Evolutionary conservation across 495 filamentous ascomycete species (phyloP).

Genomic region (Cetradonia linearis): DNA sequence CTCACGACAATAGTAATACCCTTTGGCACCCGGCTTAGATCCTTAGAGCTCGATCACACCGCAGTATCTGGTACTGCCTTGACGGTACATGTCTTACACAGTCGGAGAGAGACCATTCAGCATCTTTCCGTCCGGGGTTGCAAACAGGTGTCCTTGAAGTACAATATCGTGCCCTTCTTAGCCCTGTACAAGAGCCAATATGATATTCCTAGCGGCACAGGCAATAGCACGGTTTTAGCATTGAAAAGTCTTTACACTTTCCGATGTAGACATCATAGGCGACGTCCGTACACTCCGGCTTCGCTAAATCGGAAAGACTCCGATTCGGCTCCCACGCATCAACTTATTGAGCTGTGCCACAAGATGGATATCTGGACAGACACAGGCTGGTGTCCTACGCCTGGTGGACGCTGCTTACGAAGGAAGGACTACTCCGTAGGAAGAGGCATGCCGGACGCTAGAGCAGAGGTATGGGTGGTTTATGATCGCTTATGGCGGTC

Average conservation of each 20-base stretch:
- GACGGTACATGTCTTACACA: slow-evolving; percentile 42
- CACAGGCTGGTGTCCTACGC: slow-evolving; percentile 54
- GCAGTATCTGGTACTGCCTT: slow-evolving; percentile 48
- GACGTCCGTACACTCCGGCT: slow-evolving; percentile 47
- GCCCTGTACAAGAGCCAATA: slow-evolving; percentile 39
- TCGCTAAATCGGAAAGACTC: slow-evolving; percentile 48
- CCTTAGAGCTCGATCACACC: slow-evolving; percentile 52
- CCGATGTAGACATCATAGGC: slow-evolving; percentile 50
- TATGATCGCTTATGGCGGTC: slow-evolving; percentile 54
- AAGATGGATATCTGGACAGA: slow-evolving; percentile 54
- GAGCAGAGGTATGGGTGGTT: slow-evolving; percentile 50
- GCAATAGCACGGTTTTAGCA: slow-evolving; percentile 34
- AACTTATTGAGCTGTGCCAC: slow-evolving; percentile 52
- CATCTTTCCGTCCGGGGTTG: slow-evolving; percentile 53
- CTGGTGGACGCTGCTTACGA: slow-evolving; percentile 47
- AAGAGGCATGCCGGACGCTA: slow-evolving; percentile 41
- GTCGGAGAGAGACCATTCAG: slow-evolving; percentile 44
- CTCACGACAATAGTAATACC: slow-evolving; percentile 46
- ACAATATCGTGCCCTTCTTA: slow-evolving; percentile 52
- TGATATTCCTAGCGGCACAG: background rate
- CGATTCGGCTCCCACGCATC: slow-evolving; percentile 52
- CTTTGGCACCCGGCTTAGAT: slow-evolving; percentile 45
- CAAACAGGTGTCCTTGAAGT: slow-evolving; percentile 58
- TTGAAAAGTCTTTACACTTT: slow-evolving; percentile 53
- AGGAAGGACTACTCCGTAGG: slow-evolving; percentile 48